Percentiles rank a stretch among this genome's conserved stretches.
These are phyloP conservation scores for Arabidopsis hybrid DNA, from an alignment of 441 rosid genomes.

Conservation along the genomic window DNA sequence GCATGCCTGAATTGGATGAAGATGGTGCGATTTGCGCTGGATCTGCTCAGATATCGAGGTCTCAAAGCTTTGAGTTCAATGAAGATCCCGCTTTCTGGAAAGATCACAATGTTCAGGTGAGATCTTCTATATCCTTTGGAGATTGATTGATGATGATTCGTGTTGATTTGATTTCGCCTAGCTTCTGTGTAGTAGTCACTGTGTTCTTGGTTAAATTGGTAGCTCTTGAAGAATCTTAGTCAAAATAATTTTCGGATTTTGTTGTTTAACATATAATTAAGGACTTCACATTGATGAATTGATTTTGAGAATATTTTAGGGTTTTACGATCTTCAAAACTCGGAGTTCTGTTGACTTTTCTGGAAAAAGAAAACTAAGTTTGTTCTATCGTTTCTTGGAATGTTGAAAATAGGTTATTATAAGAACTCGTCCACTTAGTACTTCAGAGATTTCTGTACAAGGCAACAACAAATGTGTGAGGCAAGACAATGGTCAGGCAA, in stretches of 20 bases:
- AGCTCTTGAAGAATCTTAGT: background rate
- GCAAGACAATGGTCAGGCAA: slow-evolving; percentile 86
- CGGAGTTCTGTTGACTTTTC: background rate
- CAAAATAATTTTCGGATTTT: background rate
- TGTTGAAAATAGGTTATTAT: slow-evolving; percentile 73
- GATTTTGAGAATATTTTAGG: background rate
- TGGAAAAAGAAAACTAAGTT: background rate
- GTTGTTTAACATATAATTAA: background rate
- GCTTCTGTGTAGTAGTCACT: slow-evolving; percentile 11
- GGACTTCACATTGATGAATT: background rate
- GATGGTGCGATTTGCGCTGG: slow-evolving; percentile 29
- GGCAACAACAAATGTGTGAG: slow-evolving; percentile 81
- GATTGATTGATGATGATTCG: slow-evolving; percentile 4
- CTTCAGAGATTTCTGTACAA: slow-evolving; percentile 83
- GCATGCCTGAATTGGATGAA: slow-evolving; percentile 55
- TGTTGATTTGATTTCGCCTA: background rate
- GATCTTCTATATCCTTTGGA: background rate
- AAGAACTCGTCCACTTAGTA: slow-evolving; percentile 85
- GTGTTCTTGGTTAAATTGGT: slow-evolving; percentile 1
- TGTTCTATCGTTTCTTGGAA: background rate
- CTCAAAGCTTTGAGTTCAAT: slow-evolving; percentile 72
- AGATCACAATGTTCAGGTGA: slow-evolving; percentile 96
- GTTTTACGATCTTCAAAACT: background rate
- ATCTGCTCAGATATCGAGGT: slow-evolving; percentile 44
- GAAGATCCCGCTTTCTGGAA: slow-evolving; percentile 97